Evolutionary conservation across 805 yeast species (phyloP), one percentile per base, ranked within the genome.

Genomic region (Hanseniaspora thailandica): DNA sequence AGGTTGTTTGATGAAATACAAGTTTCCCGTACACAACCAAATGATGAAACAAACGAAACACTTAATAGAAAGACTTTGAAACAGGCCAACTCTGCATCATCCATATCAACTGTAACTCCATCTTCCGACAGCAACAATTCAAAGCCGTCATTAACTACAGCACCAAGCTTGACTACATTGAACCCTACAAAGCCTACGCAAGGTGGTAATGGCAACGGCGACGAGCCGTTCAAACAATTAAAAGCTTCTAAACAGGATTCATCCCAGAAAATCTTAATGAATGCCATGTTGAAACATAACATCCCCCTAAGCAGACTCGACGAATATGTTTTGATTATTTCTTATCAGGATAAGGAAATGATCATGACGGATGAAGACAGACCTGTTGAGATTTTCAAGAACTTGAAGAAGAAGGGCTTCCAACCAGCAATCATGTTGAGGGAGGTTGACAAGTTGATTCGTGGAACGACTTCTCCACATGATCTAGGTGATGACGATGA

Each of bases 351-450:
- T 64, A 84, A 84, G 61, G 97, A 90, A 63, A 71, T 96, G 28
- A 78, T 88, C 9, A 67, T 93, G 45, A 86, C 84, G 36, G 71
- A 85, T 57, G 86, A 86, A 26, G 98, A 90, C 62, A 84, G 80
- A 64, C 98, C 98, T 0, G 94, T 90, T 7, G 71, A 77, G 35
- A 81, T 88, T 9, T 86, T 87, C 64, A 84, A 86, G 65, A 95
- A 84, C 61, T 71, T 90, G 25, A 87, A 81, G 63, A 95, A 85
- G 56, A 76, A 80, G 55, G 96, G 96, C 1, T 75, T 82, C 58
- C 86, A 84, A 62, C 97, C 97, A 0, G 85, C 93, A 1, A 87
- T 89, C 56, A 89, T 89, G 96, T 73, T 89, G 43, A 71, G 97
- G 59, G 93, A 86, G 59, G 75, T 83, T 48, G 95, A 88, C 35